Evolutionary conservation across 495 filamentous ascomycete genomes (phyloP).

Genomic region (Tuber aestivum): DNA sequence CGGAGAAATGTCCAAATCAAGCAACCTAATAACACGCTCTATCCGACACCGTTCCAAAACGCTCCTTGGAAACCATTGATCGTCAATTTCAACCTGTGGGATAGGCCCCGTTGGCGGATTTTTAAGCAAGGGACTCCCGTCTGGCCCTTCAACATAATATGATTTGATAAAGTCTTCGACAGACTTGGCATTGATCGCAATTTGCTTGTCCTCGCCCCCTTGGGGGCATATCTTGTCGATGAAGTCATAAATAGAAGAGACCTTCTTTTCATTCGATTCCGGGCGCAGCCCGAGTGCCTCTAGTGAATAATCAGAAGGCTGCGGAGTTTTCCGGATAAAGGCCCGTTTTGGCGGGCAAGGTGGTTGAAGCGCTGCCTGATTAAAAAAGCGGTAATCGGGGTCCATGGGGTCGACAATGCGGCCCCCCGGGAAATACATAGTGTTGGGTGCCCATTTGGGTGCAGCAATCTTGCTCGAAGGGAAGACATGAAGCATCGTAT

Average conservation of each 20-base stretch:
- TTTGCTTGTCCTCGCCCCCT: background rate
- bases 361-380: background rate
- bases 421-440: background rate
- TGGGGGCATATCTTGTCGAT: background rate
- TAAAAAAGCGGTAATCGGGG: background rate
- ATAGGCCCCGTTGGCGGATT: background rate
- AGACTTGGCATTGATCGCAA: background rate
- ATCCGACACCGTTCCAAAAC: background rate
- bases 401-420: background rate
- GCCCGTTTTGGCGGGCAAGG: background rate
- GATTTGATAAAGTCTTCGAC: background rate
- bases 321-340: background rate
- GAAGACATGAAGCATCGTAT: background rate
- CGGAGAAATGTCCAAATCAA: background rate
- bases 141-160: background rate
- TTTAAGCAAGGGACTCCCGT: background rate
- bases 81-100: background rate
- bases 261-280: fast-evolving
- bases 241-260: background rate
- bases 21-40: background rate
- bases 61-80: background rate
- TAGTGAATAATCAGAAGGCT: background rate
- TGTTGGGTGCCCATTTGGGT: background rate
- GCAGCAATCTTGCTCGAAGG: background rate
- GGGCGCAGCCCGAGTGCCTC: background rate